Evolutionary conservation across 495 filamentous ascomycete genomes (phyloP), one percentile per base, ranked within the genome.

Genomic region (Trichoderma gamsii): DNA sequence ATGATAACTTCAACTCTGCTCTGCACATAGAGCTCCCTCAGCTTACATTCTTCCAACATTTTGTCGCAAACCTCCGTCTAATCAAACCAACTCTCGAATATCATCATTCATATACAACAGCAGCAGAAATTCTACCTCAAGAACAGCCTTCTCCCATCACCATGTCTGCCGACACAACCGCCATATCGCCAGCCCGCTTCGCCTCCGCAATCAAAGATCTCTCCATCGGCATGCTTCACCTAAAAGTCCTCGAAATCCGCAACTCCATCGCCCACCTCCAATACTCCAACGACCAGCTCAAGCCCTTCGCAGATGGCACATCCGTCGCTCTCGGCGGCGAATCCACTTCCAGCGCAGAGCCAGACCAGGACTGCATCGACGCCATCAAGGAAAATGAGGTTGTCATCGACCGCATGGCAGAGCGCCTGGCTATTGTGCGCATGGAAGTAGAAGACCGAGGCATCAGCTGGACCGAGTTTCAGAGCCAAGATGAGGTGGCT

Each of bases 181-280:
- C 89, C 43, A 91, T 92, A 69, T 72, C 87, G 63, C 77, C 88
- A 29, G 72, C 81, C 41, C 82, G 80, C 71, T 91, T 92, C 81
- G 87, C 90, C 70, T 81, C 82, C 74, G 93, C 92, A 16, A 83
- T 97, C 69, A 77, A 83, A 71, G 86, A 88, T 70, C 88, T 97
- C 32, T 84, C 90, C 46, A 78, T 93, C 72, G 83, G 84, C 68
- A 80, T 83, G 52, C 84, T 97, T 52, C 89, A 92, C 80, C 79
- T 86, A 76, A 97, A 97, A 82, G 87, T 88, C 70, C 83, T 87
- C 71, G 93, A 97, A 75, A 81, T 97, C 51, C 87, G 85, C 74
- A 96, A 96, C 82, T 88, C 84, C 66, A 91, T 95, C 75, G 81
- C 86, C 11, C 93, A 97, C 75, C 89, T 97, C 25, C 82, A 87